These are phyloP conservation scores for Scheffersomyces illinoinensis DNA, from an alignment of 1,139 yeast species.

Conservation along the genomic window DNA sequence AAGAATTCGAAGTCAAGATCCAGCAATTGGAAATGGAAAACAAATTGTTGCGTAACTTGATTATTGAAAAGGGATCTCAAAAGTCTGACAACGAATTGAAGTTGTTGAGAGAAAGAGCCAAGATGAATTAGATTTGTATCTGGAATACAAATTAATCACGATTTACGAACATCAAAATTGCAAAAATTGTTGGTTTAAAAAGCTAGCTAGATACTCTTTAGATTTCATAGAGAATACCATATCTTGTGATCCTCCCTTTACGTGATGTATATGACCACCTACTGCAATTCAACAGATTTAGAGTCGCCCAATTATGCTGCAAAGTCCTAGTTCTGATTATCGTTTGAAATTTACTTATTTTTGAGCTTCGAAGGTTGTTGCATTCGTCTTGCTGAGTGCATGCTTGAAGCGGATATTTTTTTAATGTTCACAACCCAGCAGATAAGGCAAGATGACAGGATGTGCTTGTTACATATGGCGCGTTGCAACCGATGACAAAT, in stretches of 20 bases:
- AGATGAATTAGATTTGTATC: slow-evolving; percentile 8
- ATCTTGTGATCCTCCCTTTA: not conserved
- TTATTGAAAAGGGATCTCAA: slow-evolving; percentile 61
- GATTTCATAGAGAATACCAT: not conserved
- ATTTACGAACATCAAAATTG: not conserved
- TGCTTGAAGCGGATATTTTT: not conserved
- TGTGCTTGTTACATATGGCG: not conserved
- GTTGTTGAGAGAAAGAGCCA: slow-evolving; percentile 36
- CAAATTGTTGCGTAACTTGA: slow-evolving; percentile 64
- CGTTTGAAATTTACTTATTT: not conserved
- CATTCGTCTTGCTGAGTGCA: not conserved
- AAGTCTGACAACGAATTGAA: slow-evolving; percentile 43
- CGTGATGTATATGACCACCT: not conserved
- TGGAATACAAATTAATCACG: not conserved
- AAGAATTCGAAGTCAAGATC: slow-evolving; percentile 56
- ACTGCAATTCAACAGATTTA: not conserved
- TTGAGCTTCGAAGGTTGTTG: not conserved
- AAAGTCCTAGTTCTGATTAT: too few species aligned
- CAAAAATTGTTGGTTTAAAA: not conserved
- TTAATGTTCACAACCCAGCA: not conserved
- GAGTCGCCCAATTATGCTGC: not conserved
- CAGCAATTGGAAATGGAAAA: slow-evolving; percentile 63
- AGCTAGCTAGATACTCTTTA: not conserved
- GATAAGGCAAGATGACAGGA: not conserved
- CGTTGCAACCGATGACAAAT: not conserved